Percentiles rank a stretch among this genome's conserved stretches.
These are phyloP conservation scores for Daldinia sp. DNA, from an alignment of 2,329 filamentous ascomycete genomes.

Conservation along the genomic window DNA sequence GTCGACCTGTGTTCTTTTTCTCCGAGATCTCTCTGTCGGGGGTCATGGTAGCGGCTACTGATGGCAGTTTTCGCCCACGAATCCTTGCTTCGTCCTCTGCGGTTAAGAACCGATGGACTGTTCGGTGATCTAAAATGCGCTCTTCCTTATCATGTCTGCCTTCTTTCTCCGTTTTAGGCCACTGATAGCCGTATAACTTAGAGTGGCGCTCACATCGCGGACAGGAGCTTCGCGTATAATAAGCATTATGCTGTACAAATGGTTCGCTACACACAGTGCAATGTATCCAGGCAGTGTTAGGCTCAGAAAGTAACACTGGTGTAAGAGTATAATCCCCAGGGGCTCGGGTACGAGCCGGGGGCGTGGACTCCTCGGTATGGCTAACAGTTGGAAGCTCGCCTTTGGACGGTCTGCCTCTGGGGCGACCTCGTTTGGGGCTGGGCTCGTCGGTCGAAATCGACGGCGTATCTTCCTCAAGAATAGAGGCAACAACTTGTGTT, in stretches of 20 bases:
- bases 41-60: not conserved
- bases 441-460: constrained; percentile 12
- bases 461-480: not conserved
- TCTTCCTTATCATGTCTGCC: constrained; percentile 77
- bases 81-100: constrained; percentile 70
- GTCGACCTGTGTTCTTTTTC: constrained; percentile 40
- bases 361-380: constrained; percentile 35
- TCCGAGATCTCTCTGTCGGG: constrained; percentile 14
- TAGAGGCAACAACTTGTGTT: not conserved
- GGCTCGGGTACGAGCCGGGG: constrained; percentile 53
- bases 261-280: constrained; percentile 83
- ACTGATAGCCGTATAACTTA: constrained; percentile 92
- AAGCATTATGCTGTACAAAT: constrained; percentile 90
- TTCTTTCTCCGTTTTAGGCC: constrained; percentile 92
- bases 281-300: constrained; percentile 83
- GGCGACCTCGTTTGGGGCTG: constrained; percentile 32
- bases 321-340: constrained; percentile 88
- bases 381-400: constrained; percentile 45
- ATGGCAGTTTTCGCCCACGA: constrained; percentile 51
- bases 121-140: constrained; percentile 83
- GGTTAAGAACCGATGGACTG: constrained; percentile 82
- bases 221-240: constrained; percentile 84
- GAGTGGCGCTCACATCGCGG: constrained; percentile 94
- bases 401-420: constrained; percentile 43
- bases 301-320: constrained; percentile 75